Base-by-base conservation (phyloP, 495 filamentous ascomycete species). In the Aspergillus funiculosus region DNA sequence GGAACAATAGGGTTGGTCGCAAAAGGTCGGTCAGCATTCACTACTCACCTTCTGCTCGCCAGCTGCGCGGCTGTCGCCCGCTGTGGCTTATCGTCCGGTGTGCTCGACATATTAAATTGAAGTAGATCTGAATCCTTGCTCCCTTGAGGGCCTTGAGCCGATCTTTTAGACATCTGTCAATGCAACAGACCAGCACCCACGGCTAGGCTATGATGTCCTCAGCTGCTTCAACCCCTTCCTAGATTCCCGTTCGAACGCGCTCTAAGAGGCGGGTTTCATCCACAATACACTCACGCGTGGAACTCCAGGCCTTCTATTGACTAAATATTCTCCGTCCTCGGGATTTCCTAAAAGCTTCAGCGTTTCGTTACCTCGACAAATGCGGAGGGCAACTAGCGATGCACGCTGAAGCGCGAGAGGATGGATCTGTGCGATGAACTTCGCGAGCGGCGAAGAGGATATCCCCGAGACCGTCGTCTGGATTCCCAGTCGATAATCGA, bases 1-100 rank as follows among this genome's bases (percentile, higher is more conserved):
- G 32, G 37, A 22, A n/a, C n/a, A 26, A 39, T 34, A 39, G 31
- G 40, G 20, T 38, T 36, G 34, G 15, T 44, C 47, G 40, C 43
- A 54, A 52, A 43, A 57, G 43, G 46, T 52, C 44, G 46, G 52
- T 55, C 56, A 48, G 35, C 36, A 43, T 39, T 56, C 36, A 75
- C n/a, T n/a, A n/a, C 74, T 73, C 59, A 78, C 74, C 62, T 76
- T 66, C 74, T 66, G 36, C 43, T 66, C 26, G 74, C 73, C 64
- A 78, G 26, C 58, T 76, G 73, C 21, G 73, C 71, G 17, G 74
- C 72, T 15, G 70, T 76, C 24, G 73, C 73, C 57, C 64, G 68
- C 36, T 68, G 62, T 25, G 69, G 68, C 62, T 67, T 71, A 0
- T 74, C 69, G 19, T 71, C 66, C 22, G 69, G 69, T 48, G 69